Conservation (phyloP, 768 basidiomycete species). For the Pulveroboletus sp. region DNA sequence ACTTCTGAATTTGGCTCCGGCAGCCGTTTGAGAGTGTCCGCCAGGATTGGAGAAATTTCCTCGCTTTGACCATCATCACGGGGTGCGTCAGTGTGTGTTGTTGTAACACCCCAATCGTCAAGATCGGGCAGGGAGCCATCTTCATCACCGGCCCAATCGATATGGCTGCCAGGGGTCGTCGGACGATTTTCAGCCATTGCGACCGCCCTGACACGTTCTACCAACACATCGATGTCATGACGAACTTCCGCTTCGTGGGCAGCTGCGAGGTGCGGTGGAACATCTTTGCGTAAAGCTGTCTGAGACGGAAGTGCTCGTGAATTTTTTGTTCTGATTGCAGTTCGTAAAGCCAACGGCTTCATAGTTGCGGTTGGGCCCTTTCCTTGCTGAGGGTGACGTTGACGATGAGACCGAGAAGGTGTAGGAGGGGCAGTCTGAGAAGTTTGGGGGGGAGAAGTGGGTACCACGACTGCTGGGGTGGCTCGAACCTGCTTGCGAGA, state of each 20-base stretch:
- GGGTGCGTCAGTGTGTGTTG: constrained; percentile 33
- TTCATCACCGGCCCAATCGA: constrained; percentile 89
- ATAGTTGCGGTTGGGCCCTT: constrained; percentile 22
- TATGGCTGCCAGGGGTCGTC: constrained; percentile 71
- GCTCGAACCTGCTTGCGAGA: constrained; percentile 21
- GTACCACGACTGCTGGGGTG: constrained; percentile 20
- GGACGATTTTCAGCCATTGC: constrained; percentile 70
- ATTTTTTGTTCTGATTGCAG: constrained; percentile 35
- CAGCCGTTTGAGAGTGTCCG: constrained; percentile 59
- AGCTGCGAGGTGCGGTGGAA: constrained; percentile 54
- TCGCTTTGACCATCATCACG: constrained; percentile 32
- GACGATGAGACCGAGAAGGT: constrained; percentile 45
- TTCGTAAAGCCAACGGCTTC: constrained; percentile 13
- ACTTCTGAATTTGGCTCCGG: constrained; percentile 43
- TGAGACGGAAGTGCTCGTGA: constrained; percentile 27
- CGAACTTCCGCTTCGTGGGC: constrained; percentile 46
- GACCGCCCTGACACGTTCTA: constrained; percentile 71
- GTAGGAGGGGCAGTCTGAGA: constrained; percentile 27
- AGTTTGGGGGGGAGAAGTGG: constrained; percentile 20
- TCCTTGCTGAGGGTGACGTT: constrained; percentile 45
- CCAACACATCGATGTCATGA: constrained; percentile 70
- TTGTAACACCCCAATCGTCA: constrained; percentile 79
- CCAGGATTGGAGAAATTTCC: constrained; percentile 66
- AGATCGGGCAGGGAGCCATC: constrained; percentile 78
- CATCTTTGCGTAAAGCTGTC: constrained; percentile 45